Evolutionary conservation across 1,139 yeast species (phyloP).

Genomic region (Kurtzmaniella quercitrusa): DNA sequence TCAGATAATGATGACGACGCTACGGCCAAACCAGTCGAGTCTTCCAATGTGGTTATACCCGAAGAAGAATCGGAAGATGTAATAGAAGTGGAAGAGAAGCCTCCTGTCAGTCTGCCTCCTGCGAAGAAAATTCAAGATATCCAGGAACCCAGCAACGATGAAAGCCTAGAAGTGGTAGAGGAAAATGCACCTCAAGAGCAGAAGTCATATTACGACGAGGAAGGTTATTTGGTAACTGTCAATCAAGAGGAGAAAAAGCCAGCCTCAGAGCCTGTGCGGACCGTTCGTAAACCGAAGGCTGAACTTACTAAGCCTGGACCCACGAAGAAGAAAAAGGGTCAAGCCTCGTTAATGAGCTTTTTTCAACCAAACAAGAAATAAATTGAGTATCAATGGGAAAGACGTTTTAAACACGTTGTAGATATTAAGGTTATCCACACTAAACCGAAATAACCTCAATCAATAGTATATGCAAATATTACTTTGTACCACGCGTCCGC

Average conservation of each 20-base stretch:
- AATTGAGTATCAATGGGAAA: background rate
- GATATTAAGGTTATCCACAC: background rate
- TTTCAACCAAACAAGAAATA: conserved; percentile 18
- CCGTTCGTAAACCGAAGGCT: conserved; percentile 8
- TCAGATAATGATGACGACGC: conserved; percentile 5
- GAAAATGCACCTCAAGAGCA: conserved; percentile 5
- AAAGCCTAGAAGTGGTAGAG: background rate
- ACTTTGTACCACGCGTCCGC: no score
- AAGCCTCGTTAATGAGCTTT: conserved; percentile 38
- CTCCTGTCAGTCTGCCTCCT: background rate
- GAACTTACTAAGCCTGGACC: conserved; percentile 11
- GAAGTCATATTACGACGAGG: conserved; percentile 30
- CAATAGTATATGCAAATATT: no score
- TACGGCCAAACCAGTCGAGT: background rate
- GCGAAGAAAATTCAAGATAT: background rate
- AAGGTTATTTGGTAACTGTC: conserved; percentile 36
- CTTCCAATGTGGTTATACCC: conserved; percentile 1
- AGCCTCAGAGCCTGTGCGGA: background rate
- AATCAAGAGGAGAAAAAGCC: conserved; percentile 17
- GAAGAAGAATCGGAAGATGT: background rate
- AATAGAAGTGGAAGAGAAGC: background rate
- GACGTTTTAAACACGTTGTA: background rate
- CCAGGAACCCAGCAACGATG: background rate
- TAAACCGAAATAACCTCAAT: no score
- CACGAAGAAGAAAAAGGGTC: conserved; percentile 25